Conservation (phyloP, 257 asterid species). For the Gynochthodes officinalis region DNA sequence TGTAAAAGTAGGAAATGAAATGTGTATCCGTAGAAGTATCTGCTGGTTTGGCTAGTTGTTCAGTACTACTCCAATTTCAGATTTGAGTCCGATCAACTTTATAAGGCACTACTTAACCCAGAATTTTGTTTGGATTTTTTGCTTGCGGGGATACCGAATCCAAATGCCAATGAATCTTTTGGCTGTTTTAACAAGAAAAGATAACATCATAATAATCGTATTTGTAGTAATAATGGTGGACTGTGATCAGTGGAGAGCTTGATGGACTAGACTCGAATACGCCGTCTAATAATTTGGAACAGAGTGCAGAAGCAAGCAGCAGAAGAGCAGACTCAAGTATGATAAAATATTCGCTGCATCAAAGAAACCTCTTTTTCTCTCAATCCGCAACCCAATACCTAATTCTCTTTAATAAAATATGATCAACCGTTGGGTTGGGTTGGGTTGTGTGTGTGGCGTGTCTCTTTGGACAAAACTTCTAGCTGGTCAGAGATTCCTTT, state of each 20-base stretch:
- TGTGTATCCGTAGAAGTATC: too few species aligned
- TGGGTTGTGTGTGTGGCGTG: neutral
- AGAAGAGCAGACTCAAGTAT: neutral
- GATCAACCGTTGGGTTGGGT: too few species aligned
- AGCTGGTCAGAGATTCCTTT: constrained; percentile 10
- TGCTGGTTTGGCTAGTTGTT: too few species aligned
- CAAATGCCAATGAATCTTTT: constrained; percentile 9
- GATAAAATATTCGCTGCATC: constrained; percentile 7
- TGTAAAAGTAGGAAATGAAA: too few species aligned
- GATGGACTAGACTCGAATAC: constrained; percentile 10
- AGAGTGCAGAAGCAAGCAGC: too few species aligned
- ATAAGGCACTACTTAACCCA: too few species aligned
- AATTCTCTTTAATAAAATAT: neutral
- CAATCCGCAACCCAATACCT: neutral
- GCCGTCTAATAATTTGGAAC: neutral
- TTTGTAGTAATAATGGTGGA: neutral
- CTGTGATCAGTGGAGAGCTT: too few species aligned
- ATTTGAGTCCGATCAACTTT: too few species aligned
- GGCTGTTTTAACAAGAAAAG: constrained; percentile 14
- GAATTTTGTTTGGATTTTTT: too few species aligned
- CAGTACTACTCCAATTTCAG: too few species aligned
- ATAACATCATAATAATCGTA: neutral
- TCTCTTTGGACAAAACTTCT: constrained; percentile 2
- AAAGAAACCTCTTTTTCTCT: neutral
- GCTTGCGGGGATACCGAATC: neutral